phyloP scores from a whole-genome alignment of 495 filamentous ascomycete genomes.

The Penicillium alfredii region DNA sequence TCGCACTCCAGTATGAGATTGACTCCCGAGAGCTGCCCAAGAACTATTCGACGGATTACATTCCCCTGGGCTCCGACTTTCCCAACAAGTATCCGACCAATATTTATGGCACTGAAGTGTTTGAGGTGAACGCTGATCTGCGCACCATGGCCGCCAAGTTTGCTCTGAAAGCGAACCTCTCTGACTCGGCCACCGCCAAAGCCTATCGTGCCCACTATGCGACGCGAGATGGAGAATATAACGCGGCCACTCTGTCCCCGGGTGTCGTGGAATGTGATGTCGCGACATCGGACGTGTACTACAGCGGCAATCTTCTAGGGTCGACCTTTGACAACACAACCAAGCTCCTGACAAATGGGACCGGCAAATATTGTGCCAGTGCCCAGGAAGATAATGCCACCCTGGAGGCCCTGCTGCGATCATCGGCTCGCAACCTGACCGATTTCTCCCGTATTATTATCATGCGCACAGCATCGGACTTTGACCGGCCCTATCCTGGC shows the following conservation, averaged over 20 bases:
- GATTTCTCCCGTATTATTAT: constrained; percentile 66
- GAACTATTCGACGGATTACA: constrained; percentile 62
- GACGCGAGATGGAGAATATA: constrained; percentile 37
- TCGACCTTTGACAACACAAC: constrained; percentile 63
- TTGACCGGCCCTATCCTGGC: constrained; percentile 61
- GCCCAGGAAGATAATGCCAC: constrained; percentile 74
- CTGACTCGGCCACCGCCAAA: constrained; percentile 46
- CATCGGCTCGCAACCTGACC: constrained; percentile 44
- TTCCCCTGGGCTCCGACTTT: constrained; percentile 49
- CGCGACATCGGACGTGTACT: constrained; percentile 69
- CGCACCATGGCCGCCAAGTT: constrained; percentile 50
- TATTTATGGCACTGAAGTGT: constrained; percentile 73
- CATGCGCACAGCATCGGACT: constrained; percentile 69
- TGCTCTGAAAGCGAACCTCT: constrained; percentile 50
- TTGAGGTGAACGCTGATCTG: constrained; percentile 62
- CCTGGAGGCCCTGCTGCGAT: constrained; percentile 61
- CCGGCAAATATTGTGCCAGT: constrained; percentile 60
- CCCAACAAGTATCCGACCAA: constrained; percentile 55
- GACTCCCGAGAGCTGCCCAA: constrained; percentile 62
- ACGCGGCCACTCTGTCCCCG: constrained; percentile 47
- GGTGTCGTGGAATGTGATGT: constrained; percentile 60
- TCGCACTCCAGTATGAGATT: constrained; percentile 69
- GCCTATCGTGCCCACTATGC: constrained; percentile 57
- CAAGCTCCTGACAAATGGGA: constrained; percentile 59
- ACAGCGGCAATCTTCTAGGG: constrained; percentile 53